Conservation (phyloP, 805 yeast genomes). For the Zygotorulaspora florentina region DNA sequence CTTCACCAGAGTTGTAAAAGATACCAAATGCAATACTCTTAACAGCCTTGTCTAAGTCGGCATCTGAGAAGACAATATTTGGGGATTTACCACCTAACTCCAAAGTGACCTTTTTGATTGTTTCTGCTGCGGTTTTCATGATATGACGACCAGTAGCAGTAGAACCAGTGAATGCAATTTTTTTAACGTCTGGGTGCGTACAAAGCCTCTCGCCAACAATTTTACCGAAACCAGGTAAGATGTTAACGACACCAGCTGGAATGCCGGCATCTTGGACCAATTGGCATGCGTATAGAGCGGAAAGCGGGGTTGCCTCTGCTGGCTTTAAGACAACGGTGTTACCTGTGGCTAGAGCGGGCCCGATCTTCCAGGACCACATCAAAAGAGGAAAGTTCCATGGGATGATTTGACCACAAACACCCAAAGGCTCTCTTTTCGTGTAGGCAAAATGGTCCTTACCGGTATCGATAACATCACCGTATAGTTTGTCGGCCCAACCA, state of each 20-base stretch:
- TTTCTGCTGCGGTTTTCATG: conserved; percentile 64
- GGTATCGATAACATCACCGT: conserved; percentile 56
- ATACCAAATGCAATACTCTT: conserved; percentile 69
- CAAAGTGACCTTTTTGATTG: conserved; percentile 74
- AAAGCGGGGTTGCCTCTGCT: conserved; percentile 82
- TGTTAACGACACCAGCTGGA: conserved; percentile 78
- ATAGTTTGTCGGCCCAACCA: conserved; percentile 70
- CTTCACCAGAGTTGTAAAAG: conserved; percentile 87
- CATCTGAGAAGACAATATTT: conserved; percentile 75
- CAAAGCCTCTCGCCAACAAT: conserved; percentile 70
- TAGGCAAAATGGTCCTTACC: conserved; percentile 60
- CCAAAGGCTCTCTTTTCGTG: conserved; percentile 76
- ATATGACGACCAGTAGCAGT: conserved; percentile 76
- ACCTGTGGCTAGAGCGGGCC: conserved; percentile 84
- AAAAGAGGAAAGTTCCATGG: conserved; percentile 93
- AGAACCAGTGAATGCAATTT: conserved; percentile 86
- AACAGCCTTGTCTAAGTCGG: conserved; percentile 62
- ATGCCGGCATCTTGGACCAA: conserved; percentile 71
- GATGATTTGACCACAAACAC: conserved; percentile 84
- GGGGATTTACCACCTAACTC: conserved; percentile 92
- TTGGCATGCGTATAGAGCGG: conserved; percentile 65
- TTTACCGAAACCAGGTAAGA: conserved; percentile 75
- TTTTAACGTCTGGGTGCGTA: conserved; percentile 64
- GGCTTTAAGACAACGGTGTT: conserved; percentile 81
- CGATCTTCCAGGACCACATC: conserved; percentile 84